Evolutionary conservation across 345 rosid genomes (phyloP).

Genomic region (Angophora floribunda): DNA sequence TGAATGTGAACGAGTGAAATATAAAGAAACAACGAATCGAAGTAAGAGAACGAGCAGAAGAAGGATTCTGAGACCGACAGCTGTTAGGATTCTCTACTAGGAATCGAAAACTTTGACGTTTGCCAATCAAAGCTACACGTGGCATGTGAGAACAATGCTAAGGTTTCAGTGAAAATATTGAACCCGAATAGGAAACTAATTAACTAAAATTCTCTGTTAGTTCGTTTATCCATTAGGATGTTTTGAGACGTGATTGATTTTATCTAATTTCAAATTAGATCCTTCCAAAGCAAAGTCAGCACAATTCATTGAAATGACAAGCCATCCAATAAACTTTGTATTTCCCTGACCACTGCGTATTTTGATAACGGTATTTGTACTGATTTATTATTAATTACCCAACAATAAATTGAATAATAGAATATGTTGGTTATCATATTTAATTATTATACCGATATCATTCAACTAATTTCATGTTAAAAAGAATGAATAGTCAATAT

Average conservation of each 20-base stretch:
- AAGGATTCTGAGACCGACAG: background rate
- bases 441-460: too few relatives aligned
- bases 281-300: background rate
- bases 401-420: too few relatives aligned
- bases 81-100: background rate
- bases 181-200: background rate
- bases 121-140: rapidly evolving
- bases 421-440: too few relatives aligned
- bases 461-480: too few relatives aligned
- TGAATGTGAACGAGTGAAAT: too few relatives aligned
- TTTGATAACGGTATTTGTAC: too few relatives aligned
- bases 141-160: background rate
- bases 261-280: background rate
- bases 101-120: too few relatives aligned
- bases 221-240: background rate
- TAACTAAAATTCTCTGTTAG: background rate
- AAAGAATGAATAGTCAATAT: too few relatives aligned
- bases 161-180: background rate
- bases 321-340: too few relatives aligned
- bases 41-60: background rate
- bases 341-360: too few relatives aligned
- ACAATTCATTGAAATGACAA: background rate
- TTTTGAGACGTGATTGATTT: background rate
- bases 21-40: background rate
- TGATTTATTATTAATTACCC: too few relatives aligned